Percentiles rank a stretch among this genome's conserved stretches.
Evolutionary conservation across 2,329 filamentous ascomycete genomes (phyloP).

Genomic region (Claviceps monticola): DNA sequence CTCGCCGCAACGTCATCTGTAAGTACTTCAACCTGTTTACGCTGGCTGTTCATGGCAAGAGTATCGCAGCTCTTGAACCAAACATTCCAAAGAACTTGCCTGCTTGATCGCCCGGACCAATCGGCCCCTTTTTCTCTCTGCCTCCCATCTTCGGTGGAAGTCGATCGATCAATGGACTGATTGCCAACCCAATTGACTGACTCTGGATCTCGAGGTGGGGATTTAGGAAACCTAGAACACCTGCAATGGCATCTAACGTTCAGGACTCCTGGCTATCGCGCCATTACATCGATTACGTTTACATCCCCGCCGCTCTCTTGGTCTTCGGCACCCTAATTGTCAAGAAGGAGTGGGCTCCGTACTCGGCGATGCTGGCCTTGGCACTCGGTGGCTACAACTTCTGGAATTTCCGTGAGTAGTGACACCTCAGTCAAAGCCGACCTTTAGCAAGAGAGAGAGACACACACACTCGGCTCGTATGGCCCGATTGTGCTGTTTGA

Average conservation of each 20-base stretch:
- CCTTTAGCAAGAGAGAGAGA: neutral
- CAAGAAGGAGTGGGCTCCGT: slow-evolving; percentile 64
- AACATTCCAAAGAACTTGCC: neutral
- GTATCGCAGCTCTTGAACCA: neutral
- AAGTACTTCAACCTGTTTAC: neutral
- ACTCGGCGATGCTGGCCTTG: slow-evolving; percentile 53
- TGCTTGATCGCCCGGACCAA: neutral
- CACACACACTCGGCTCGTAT: neutral
- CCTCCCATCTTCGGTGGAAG: neutral
- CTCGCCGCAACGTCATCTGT: neutral
- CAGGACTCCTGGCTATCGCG: slow-evolving; percentile 30
- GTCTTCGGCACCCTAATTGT: slow-evolving; percentile 63
- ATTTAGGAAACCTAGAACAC: neutral
- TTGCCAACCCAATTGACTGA: neutral
- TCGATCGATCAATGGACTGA: neutral
- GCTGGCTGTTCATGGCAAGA: neutral
- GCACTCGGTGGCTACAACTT: slow-evolving; percentile 59
- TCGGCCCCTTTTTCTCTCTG: neutral
- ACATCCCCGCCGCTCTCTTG: slow-evolving; percentile 69
- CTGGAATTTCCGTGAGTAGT: slow-evolving; percentile 51
- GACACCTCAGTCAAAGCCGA: neutral
- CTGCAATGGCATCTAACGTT: slow-evolving; percentile 14
- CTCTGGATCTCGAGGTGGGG: neutral
- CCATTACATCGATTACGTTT: slow-evolving; percentile 64
- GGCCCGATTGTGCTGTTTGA: slow-evolving; percentile 2